Conservation (phyloP, 75 land plant species). For the Ceratopteris richardii region DNA sequence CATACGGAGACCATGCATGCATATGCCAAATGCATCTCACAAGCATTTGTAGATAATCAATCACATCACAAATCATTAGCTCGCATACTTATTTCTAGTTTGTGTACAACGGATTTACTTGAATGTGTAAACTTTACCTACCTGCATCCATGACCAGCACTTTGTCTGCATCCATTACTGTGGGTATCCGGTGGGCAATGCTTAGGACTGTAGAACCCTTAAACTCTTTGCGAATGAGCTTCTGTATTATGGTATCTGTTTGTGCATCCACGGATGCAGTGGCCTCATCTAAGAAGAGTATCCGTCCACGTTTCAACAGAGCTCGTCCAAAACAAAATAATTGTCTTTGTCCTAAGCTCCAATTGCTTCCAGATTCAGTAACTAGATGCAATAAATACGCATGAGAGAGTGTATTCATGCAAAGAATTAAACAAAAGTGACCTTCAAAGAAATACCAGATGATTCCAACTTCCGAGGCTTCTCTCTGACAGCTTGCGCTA, state of each 20-base stretch:
- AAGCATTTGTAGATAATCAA: too few species aligned
- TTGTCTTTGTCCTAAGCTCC: constrained; percentile 97
- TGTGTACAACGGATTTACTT: too few species aligned
- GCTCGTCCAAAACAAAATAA: constrained; percentile 83
- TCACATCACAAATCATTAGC: too few species aligned
- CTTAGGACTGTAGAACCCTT: constrained; percentile 71
- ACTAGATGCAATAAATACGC: constrained; percentile 29
- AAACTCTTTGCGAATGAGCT: constrained; percentile 65
- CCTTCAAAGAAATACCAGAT: constrained; percentile 58
- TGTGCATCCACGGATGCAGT: too few species aligned
- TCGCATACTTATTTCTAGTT: too few species aligned
- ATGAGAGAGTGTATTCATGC: constrained; percentile 1
- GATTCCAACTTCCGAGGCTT: constrained; percentile 55
- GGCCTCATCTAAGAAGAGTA: constrained; percentile 72
- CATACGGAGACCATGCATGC: neutral
- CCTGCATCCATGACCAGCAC: constrained; percentile 92
- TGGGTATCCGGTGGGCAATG: constrained; percentile 92
- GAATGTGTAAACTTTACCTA: too few species aligned
- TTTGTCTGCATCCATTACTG: constrained; percentile 88
- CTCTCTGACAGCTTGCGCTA: constrained; percentile 48
- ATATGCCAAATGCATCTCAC: neutral
- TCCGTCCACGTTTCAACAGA: constrained; percentile 60
- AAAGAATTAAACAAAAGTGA: too few species aligned
- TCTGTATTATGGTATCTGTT: constrained; percentile 78
- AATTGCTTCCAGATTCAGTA: constrained; percentile 81